Percentiles rank a stretch among this genome's conserved stretches.
phyloP scores from a whole-genome alignment of 495 filamentous ascomycete genomes.

The Usnea hakonensis region DNA sequence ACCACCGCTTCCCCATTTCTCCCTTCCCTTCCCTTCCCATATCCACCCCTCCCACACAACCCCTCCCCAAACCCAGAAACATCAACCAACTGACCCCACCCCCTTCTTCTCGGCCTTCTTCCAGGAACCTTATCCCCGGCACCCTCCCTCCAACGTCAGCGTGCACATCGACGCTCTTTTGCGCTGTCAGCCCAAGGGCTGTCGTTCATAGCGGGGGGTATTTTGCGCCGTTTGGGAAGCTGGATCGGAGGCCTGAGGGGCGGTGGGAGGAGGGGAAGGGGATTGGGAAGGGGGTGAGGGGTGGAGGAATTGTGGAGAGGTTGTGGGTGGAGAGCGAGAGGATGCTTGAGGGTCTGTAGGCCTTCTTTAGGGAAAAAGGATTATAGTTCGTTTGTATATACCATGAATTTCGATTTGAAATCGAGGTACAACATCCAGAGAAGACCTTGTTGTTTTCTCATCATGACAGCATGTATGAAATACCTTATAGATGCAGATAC shows the following conservation, averaged over 20 bases:
- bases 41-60: background rate
- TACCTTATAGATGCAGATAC: too few species aligned
- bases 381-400: background rate
- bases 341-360: background rate
- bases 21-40: background rate
- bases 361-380: background rate
- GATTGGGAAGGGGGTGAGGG: background rate
- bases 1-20: too few species aligned
- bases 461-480: too few species aligned
- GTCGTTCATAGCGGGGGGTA: background rate
- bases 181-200: slow-evolving; percentile 6
- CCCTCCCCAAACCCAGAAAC: background rate
- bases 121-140: background rate
- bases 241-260: background rate
- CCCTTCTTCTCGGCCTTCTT: background rate
- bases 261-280: background rate
- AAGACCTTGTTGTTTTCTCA: too few species aligned
- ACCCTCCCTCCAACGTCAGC: background rate
- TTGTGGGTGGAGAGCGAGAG: slow-evolving; percentile 4
- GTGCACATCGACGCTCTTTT: slow-evolving; percentile 16
- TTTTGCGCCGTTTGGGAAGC: slow-evolving; percentile 1
- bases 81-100: background rate
- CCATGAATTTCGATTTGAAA: too few species aligned
- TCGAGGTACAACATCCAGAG: too few species aligned
- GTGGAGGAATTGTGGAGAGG: background rate